A percentile compares a stretch with the other conserved stretches of the same genome.
phyloP scores from a whole-genome alignment of 805 yeast genomes.

The Ogataea siamensis region DNA sequence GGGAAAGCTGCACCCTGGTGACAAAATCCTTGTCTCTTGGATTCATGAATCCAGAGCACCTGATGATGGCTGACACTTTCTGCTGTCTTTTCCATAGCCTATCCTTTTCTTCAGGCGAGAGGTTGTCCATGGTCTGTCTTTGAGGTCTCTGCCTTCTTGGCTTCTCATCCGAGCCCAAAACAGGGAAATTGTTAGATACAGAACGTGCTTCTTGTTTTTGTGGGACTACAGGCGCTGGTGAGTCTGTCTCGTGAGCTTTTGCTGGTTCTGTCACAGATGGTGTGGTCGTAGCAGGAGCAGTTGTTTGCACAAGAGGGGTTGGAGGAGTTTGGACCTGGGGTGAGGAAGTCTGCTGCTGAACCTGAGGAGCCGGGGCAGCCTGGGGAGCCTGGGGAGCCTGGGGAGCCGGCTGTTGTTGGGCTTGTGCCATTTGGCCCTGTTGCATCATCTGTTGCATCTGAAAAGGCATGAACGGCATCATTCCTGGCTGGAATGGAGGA shows the following conservation, averaged over 20 bases:
- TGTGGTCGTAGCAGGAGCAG: background rate
- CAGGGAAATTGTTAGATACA: too few relatives aligned
- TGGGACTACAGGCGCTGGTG: too few relatives aligned
- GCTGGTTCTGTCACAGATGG: conserved; percentile 1
- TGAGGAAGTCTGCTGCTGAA: background rate
- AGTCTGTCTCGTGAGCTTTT: conserved; percentile 1
- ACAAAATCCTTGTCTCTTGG: conserved; percentile 96
- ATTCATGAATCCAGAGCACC: conserved; percentile 91
- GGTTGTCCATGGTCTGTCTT: conserved; percentile 38
- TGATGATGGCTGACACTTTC: conserved; percentile 70
- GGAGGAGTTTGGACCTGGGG: too few relatives aligned
- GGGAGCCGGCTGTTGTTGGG: conserved; percentile 12
- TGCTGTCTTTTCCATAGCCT: conserved; percentile 65
- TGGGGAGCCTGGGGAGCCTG: conserved; percentile 18
- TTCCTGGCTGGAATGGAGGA: conserved; percentile 27
- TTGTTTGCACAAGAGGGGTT: too few relatives aligned
- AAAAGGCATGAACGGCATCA: conserved; percentile 25
- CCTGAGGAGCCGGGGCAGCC: conserved; percentile 1
- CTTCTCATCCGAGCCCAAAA: conserved; percentile 14
- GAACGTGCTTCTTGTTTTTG: too few relatives aligned
- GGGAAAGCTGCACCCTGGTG: conserved; percentile 90
- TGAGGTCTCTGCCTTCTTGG: conserved; percentile 24
- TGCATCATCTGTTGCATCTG: conserved; percentile 20
- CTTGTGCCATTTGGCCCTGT: conserved; percentile 1
- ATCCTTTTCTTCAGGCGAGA: conserved; percentile 73